Base-by-base conservation (phyloP, 306 rosid genomes). In the Styphnolobium japonicum region DNA sequence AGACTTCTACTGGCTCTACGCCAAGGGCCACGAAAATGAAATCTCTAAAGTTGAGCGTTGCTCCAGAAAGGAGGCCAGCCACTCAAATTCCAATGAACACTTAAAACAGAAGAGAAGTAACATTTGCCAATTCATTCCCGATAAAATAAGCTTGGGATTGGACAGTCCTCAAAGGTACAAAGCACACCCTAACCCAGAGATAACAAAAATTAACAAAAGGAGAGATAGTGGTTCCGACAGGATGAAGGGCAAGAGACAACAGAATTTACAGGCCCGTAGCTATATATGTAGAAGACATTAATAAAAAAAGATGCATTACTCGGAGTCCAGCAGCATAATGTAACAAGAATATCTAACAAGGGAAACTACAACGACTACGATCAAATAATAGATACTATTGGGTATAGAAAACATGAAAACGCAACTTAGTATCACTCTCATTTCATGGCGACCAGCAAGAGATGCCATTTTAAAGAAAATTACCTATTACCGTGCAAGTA, bases 271-370 rank as follows among this genome's bases (percentile, higher is more conserved):
- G 80, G 76, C 61, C 57, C 15, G 39, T 43, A 37, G 43, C 21
- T 53, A 61, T 62, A 51, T 52, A 14, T 25, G 65, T 63, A 49
- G 62, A 82, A 83, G 75, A 67, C 75, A 69, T 11, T 7, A 67
- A 56, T 56, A 29, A 75, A 77, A n/a, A 81, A 85, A 75, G 82
- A 81, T 55, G 82, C 84, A 86, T 72, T 80, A 73, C 85, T 73
- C 11, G 71, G 29, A 75, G 80, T 83, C 71, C 90, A 83, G 80
- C 53, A 84, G 61, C 87, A 81, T 67, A 60, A 79, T 69, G 73
- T 77, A 81, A 76, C 88, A 83, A 90, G 60, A 83, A 76, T 71
- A 86, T 87, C 89, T 85, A 86, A 72, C 81, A 48, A 81, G 42
- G 62, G 72, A 87, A 82, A 80, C 84, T 72, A 84, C 78, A n/a